Evolutionary conservation across 73 alveolate genomes (phyloP).

Genomic region (Effrenium voratum): DNA sequence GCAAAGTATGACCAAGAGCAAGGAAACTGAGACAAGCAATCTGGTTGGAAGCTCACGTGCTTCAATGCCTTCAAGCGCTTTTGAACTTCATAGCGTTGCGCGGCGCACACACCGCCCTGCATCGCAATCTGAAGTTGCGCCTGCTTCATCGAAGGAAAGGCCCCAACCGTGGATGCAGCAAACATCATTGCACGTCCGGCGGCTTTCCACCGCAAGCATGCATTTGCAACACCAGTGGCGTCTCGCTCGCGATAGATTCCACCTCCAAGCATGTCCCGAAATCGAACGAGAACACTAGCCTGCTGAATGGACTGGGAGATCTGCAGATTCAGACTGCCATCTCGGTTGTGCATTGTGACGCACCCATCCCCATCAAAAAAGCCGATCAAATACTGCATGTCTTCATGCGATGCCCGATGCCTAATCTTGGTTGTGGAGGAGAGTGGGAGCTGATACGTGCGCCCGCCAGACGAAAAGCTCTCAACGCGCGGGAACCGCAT

Average conservation of each 20-base stretch:
- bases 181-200: neutral
- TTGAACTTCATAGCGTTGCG: neutral
- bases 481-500: neutral
- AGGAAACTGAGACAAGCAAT: neutral
- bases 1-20: constrained; percentile 29
- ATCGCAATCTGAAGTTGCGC: neutral
- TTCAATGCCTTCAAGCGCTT: neutral
- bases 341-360: neutral
- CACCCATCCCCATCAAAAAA: constrained; percentile 55
- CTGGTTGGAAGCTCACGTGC: neutral
- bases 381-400: constrained; percentile 26
- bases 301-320: neutral
- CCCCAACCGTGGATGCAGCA: neutral
- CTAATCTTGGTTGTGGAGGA: neutral
- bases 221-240: neutral
- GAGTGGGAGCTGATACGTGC: neutral
- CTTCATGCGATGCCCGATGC: neutral
- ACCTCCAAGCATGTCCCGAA: constrained; percentile 15
- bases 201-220: neutral
- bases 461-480: neutral
- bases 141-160: constrained; percentile 10
- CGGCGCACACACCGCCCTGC: too few species aligned
- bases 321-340: neutral
- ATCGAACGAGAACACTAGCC: neutral
- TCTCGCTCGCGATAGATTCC: neutral